These are phyloP conservation scores for Alternaria ethzedia DNA, from an alignment of 2,329 filamentous ascomycete species.

Conservation along the genomic window DNA sequence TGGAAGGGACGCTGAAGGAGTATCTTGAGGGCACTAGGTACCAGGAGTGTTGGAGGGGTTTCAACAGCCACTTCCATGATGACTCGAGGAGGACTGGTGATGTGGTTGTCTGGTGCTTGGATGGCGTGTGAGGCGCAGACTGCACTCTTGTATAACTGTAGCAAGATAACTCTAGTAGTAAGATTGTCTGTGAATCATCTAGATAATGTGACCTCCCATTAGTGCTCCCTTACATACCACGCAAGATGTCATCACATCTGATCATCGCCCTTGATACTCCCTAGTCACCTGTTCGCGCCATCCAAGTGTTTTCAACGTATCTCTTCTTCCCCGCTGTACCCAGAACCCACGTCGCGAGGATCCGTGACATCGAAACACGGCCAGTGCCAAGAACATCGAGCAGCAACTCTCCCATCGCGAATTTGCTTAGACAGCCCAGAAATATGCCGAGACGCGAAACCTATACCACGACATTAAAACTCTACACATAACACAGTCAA, in stretches of 20 bases:
- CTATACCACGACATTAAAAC: not conserved
- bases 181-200: not conserved
- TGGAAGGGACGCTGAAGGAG: slow-evolving; percentile 58
- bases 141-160: not conserved
- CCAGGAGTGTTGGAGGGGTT: slow-evolving; percentile 64
- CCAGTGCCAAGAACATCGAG: not conserved
- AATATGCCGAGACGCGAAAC: fast-evolving
- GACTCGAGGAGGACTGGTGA: slow-evolving; percentile 67
- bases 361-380: not conserved
- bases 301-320: not conserved
- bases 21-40: slow-evolving; percentile 58
- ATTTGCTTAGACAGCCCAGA: not conserved
- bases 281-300: not conserved
- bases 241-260: not conserved
- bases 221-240: not conserved
- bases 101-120: slow-evolving; percentile 64
- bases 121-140: slow-evolving; percentile 8
- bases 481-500: not conserved
- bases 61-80: slow-evolving; percentile 68
- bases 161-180: not conserved
- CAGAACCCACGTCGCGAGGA: not conserved
- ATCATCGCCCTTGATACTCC: not conserved
- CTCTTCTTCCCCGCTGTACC: not conserved
- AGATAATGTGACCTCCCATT: not conserved
- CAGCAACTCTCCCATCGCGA: not conserved